Conservation (phyloP, 441 rosid species). For the Pelargonium fulgidum region DNA sequence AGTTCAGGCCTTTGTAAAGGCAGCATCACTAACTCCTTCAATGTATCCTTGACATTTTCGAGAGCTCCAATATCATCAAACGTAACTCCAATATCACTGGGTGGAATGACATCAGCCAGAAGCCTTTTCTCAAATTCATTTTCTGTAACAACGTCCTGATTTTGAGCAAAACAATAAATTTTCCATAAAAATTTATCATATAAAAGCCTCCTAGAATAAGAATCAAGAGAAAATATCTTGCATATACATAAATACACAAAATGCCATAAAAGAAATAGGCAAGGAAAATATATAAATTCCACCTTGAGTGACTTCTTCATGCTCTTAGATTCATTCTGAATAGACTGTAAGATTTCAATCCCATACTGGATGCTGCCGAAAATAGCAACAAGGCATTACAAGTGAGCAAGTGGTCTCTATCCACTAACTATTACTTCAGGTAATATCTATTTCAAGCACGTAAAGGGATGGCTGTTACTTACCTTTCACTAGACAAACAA, state of each 20-base stretch:
- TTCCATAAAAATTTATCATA: neutral
- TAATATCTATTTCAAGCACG: neutral
- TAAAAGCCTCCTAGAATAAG: neutral
- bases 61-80: conserved; percentile 96
- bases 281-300: conserved; percentile 14
- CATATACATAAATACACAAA: neutral
- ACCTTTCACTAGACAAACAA: conserved; percentile 73
- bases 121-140: conserved; percentile 98
- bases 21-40: conserved; percentile 98
- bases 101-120: conserved; percentile 88
- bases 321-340: conserved; percentile 78
- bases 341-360: conserved; percentile 59
- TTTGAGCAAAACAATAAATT: conserved; percentile 14
- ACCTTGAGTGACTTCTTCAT: conserved; percentile 91
- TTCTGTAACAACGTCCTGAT: conserved; percentile 93
- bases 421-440: neutral
- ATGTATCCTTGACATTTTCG: conserved; percentile 94
- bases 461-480: neutral
- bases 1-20: conserved; percentile 99
- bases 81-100: conserved; percentile 86
- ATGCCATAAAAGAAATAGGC: neutral
- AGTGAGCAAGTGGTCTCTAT: neutral
- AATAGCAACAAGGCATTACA: conserved; percentile 10
- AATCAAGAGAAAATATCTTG: neutral
- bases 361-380: conserved; percentile 68